Base-by-base conservation (phyloP, 2,329 filamentous ascomycete genomes). In the Botryotinia narcissicola region DNA sequence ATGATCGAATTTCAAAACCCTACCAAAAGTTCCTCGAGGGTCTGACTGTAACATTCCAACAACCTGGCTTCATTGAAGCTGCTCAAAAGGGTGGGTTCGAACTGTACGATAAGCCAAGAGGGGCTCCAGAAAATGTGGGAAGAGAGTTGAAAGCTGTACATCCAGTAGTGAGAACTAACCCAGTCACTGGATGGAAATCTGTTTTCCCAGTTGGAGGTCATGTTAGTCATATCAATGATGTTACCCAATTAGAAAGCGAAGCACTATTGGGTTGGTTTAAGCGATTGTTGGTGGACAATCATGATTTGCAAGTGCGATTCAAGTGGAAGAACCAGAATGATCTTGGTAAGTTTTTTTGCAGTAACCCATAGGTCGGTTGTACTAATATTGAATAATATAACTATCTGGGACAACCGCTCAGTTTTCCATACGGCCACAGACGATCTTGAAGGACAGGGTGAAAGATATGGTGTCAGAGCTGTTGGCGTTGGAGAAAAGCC, bases 391-490 rank as follows among this genome's bases (percentile, higher is more conserved):
- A 18, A 42, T n/a, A 70, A 61, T 9, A 48, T 12, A 70, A 83
- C 86, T 0, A 88, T 89, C 75, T 90, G 87, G 87, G 87, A 89
- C 75, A 89, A 89, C 74, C 80, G 87, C 35, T 85, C 83, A 74
- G 84, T 82, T 32, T 88, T 85, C 81, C 87, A 89, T 77, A 84
- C 84, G 12, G 86, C 86, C 0, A 89, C 87, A 0, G 86, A 84
- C 61, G 87, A 89, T 76, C 87, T 87, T 73, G 82, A 84, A 12
- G 82, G 82, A 7, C 81, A 84, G 57, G 86, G 86, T 4, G 81
- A 84, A 75, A 81, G 87, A 74, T 80, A 80, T 75, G 83, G 85
- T 42, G 82, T 86, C 67, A 77, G 87, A 70, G 81, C 85, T 10
- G 86, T 89, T 48, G 84, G 83, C 73, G 80, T 87, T 44, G 87